Evolutionary conservation across 306 rosid species (phyloP), one percentile per base, ranked within the genome.

Genomic region (Prunus armeniaca): DNA sequence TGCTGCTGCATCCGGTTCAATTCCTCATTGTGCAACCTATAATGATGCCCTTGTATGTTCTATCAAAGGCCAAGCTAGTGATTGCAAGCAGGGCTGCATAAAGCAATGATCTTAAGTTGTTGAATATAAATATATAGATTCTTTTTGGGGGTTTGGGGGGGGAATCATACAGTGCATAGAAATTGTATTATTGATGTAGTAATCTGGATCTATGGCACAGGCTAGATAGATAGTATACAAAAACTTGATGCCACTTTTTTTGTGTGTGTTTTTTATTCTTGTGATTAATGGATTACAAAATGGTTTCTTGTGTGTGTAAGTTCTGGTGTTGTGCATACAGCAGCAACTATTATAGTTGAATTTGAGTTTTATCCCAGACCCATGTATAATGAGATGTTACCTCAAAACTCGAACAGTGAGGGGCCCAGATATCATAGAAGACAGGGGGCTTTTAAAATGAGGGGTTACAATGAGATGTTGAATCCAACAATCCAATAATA

Each of bases 161-260:
- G 45, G 52, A 78, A 65, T 75, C 83, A 75, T 80, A 65, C 43
- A 71, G 71, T 79, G 56, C 76, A 51, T 74, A 77, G 72, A 84
- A 66, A 77, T 75, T 86, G 89, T 86, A 93, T 66, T 77, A 69
- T 76, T 79, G 80, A 81, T 83, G 81, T 76, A 85, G 72, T 83
- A 85, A 83, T 83, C 81, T 67, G 86, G 71, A 80, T 65, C 71
- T 82, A 84, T 54, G 75, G 65, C 77, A 50, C 72, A 67, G 67
- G 75, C 74, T 78, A 75, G 74, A 14, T 75, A 78, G 72, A 73
- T 38, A 7, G 43, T 7, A 38, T 6, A 38, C 43, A 7, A 38
- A 9, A 38, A 38, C 43, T 38, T 38, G 8, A 81, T 80, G 85
- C 81, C 88, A 77, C 78, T 73, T 7, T 7, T 60, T 54, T 47